Conservation (phyloP, 2,329 filamentous ascomycete species). For the Scedosporium apiospermum region DNA sequence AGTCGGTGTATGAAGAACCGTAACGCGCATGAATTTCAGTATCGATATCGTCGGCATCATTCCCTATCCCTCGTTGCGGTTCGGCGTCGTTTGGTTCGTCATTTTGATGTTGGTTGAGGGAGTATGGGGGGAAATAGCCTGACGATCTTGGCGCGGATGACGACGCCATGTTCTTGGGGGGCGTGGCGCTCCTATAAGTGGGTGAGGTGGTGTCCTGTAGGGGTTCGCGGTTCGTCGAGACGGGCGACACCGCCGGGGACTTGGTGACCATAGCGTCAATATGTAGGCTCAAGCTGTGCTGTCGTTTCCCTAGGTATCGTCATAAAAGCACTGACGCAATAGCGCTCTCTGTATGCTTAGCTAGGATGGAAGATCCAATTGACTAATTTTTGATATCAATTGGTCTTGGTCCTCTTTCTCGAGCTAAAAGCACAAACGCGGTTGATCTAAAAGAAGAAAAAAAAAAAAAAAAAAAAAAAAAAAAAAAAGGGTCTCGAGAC, state of each 20-base stretch:
- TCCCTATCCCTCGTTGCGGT: not conserved
- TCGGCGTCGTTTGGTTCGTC: not conserved
- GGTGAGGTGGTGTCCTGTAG: not conserved
- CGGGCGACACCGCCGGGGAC: not conserved
- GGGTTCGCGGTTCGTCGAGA: not conserved
- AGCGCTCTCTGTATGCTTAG: no score
- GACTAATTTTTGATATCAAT: no score
- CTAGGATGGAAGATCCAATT: not conserved
- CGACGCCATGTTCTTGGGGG: not conserved
- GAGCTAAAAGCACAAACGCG: not conserved
- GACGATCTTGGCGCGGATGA: slow-evolving; percentile 1
- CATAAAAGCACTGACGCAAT: no score
- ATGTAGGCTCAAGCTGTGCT: not conserved
- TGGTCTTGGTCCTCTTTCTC: no score
- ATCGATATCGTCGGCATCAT: not conserved
- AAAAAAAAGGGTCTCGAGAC: not conserved
- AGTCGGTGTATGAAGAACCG: not conserved
- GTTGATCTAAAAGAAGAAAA: not conserved
- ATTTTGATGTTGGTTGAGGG: not conserved
- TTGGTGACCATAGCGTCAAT: not conserved
- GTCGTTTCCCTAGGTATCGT: not conserved
- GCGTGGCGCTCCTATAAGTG: not conserved
- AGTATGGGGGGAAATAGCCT: not conserved
- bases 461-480: not conserved
- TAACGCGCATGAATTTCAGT: not conserved